Evolutionary conservation across 2,329 filamentous ascomycete genomes (phyloP), one percentile per base, ranked within the genome.

Genomic region (Colletotrichum musae): DNA sequence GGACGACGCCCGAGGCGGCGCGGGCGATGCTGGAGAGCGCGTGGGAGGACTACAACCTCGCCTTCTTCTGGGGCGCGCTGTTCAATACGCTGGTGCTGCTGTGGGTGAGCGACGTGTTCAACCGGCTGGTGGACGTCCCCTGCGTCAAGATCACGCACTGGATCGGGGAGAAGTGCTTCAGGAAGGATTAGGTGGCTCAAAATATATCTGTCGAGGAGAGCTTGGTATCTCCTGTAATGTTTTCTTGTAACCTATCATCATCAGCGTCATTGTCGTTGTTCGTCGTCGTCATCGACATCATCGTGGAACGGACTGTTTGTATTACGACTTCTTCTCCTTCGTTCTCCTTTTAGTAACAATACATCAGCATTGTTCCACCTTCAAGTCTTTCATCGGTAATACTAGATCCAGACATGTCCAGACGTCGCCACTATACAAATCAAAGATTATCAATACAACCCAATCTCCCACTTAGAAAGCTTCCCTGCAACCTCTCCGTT

Each of bases 71-170:
- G 59, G 59, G 58, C 0, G 26, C 26, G 4, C 2, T 68, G n/a
- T 15, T 52, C 5, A 68, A 68, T 6, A 68, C 58, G 1, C 26
- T 68, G 58, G 58, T 39, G 6, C 45, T 68, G 7, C 52, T 68
- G 0, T 68, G 64, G 64, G 58, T 41, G 1, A 63, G 64, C 16
- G 64, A 68, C 18, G 36, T 68, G 0, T 68, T 68, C 3, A 57
- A 63, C 10, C 18, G 52, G n/a, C 10, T 63, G n/a, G 43, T 63
- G 5, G 64, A 68, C 5, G 64, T 43, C 3, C 59, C 59, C 1
- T 36, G 43, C 4, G 58, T 68, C 0, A 63, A 15, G 18, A 13
- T 63, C 5, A 63, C 58, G 2, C 52, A 52, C 7, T 68, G 64
- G 64, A 21, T 58, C 12, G 51, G 64, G 4, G 58, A 68, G 24